phyloP scores from a whole-genome alignment of 2,329 filamentous ascomycete genomes.

The Trichoderma endophyticum region DNA sequence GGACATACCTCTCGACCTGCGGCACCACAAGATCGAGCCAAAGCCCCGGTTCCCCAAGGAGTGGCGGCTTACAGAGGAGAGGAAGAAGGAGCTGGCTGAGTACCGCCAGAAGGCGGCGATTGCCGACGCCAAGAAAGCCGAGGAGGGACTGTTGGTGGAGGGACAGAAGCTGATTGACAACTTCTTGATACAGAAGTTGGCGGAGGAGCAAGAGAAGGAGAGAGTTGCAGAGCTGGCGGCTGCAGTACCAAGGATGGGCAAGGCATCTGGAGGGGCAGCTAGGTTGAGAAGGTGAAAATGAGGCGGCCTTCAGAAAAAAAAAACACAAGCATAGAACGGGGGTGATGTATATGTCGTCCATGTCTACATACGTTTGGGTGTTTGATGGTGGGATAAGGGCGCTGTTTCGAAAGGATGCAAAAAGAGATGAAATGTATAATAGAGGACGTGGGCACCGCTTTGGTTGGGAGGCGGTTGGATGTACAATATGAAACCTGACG shows the following conservation, averaged over 20 bases:
- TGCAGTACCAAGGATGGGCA: slow-evolving; percentile 22
- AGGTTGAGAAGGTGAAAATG: slow-evolving; percentile 26
- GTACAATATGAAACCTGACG: slow-evolving; percentile 15
- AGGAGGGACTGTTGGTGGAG: slow-evolving; percentile 57
- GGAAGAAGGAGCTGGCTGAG: slow-evolving; percentile 62
- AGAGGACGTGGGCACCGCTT: slow-evolving; percentile 3
- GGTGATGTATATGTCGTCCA: slow-evolving; percentile 25
- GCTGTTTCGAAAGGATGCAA: slow-evolving; percentile 20
- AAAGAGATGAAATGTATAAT: slow-evolving; percentile 13
- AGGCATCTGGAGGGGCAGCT: slow-evolving; percentile 18
- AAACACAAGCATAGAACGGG: not conserved
- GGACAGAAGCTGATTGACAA: slow-evolving; percentile 49
- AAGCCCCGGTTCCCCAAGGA: slow-evolving; percentile 72
- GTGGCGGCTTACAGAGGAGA: slow-evolving; percentile 75
- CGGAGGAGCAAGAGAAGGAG: slow-evolving; percentile 35
- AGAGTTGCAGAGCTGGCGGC: slow-evolving; percentile 33
- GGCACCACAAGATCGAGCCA: slow-evolving; percentile 73
- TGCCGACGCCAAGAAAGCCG: slow-evolving; percentile 52
- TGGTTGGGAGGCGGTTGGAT: not conserved
- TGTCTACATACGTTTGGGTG: not conserved
- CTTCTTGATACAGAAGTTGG: slow-evolving; percentile 32
- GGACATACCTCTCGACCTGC: slow-evolving; percentile 83
- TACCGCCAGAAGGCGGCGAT: slow-evolving; percentile 51
- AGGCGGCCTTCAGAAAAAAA: not conserved
- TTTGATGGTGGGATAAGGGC: slow-evolving; percentile 15